Base-by-base conservation (phyloP, 129 eudicot genomes). In the Kitagawia praeruptora region DNA sequence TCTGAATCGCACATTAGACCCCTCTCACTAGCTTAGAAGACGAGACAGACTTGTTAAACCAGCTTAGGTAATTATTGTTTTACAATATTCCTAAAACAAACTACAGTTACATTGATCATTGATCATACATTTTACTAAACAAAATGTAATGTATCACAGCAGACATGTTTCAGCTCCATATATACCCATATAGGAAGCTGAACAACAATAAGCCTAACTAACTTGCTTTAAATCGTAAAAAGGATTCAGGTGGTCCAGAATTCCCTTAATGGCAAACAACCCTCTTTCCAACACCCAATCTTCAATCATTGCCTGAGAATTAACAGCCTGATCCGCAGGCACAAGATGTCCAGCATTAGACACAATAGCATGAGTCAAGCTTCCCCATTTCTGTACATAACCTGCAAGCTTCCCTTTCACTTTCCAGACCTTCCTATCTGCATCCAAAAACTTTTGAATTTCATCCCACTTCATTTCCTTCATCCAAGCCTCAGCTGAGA, bases 311-410 rank as follows among this genome's bases (percentile, higher is more conserved):
- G 83, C 86, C 81, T 89, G 96, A 78, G 99, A 88, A 80, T 95
- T 87, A 51, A 92, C 78, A 48, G 80, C 80, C 78, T 95, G 96
- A 79, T 90, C 99, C 75, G 91, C 85, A 49, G 97, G 99, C 90
- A 92, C 99, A 83, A 85, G 91, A 87, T 95, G 99, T 14, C 97
- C 99, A 31, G 95, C 90, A 47, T 87, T 91, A 73, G 85, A 77
- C 78, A 95, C 96, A 48, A 93, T 89, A 41, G 74, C 96, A 75
- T 93, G 89, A n/a, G 88, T 93, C 81, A 93, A 86, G 73, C 85
- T 86, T 75, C 74, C 88, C 84, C 85, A 89, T 79, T 83, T 91
- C 80, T 91, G 98, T 83, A 91, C 97, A 88, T 92, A 90, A n/a
- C 99, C 99, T 3, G 93, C 99, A 71, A 92, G 71, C 49, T 75